Base-by-base conservation (phyloP, 768 basidiomycete genomes). In the Neoboletus brunneissimus region DNA sequence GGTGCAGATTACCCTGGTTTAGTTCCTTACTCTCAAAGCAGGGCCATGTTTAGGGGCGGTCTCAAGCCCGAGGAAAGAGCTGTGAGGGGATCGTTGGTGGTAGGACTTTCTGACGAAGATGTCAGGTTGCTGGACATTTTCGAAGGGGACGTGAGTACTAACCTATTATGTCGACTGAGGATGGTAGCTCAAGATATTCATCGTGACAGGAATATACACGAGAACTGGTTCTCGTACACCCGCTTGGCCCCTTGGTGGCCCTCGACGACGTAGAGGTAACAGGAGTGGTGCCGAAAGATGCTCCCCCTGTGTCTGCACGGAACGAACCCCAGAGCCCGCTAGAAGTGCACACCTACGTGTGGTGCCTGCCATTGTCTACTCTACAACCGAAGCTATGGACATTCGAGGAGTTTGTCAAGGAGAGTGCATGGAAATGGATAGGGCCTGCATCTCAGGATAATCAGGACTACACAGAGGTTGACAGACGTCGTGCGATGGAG, bases 1-100 rank as follows among this genome's bases (percentile, higher is more conserved):
- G 55, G 64, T 42, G 85, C 77, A 42, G 92, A 94, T 66, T 98
- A 96, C 65, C 95, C 95, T 0, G 95, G 86, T 0, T 79, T 97
- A 25, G 67, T 96, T 12, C 83, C 89, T 1, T 81, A 80, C 52
- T 70, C 74, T 5, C 72, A 75, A 55, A 83, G 84, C 41, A 65
- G 73, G 40, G 60, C 56, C 2, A 67, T 89, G 12, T 78, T 87
- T 37, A 66, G 76, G 4, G 72, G 73, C 12, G 78, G 82, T 8
- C 73, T 91, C n/a, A 65, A 67, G 2, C 68, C 61, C 1, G 86
- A 89, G 48, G 89, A 94, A 48, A 77, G 77, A 44, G 82, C 77
- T 20, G 92, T 96, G 0, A 80, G 87, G 45, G 95, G 95, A 11
- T 87, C 87, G 4, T 66, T 95, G 37, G 91, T 97, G 3, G 72